phyloP scores from a whole-genome alignment of 805 yeast species.

The Ogataea siamensis region DNA sequence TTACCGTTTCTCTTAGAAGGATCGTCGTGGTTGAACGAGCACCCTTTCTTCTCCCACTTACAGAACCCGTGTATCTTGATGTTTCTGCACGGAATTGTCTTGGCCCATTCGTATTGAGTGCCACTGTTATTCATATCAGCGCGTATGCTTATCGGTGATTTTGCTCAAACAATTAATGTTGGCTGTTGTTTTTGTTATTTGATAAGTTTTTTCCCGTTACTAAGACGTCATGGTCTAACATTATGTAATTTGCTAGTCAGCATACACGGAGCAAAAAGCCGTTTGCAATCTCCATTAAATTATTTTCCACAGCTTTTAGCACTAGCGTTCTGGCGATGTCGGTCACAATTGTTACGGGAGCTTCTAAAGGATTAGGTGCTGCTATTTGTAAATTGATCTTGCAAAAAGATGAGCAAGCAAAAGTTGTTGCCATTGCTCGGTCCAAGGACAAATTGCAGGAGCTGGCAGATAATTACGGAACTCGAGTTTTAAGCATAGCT shows the following conservation, averaged over 20 bases:
- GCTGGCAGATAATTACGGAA: conserved; percentile 41
- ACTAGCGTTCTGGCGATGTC: conserved; percentile 6
- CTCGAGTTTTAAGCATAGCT: conserved; percentile 46
- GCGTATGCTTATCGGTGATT: not conserved
- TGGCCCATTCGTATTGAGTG: conserved; percentile 54
- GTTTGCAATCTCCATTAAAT: not conserved
- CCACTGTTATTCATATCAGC: conserved; percentile 17
- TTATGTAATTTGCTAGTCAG: conserved; percentile 1
- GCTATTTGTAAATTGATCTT: conserved; percentile 60
- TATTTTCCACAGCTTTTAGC: not conserved
- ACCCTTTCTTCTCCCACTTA: conserved; percentile 83
- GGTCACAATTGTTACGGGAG: conserved; percentile 55
- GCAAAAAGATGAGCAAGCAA: conserved; percentile 32
- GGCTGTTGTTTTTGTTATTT: conserved; percentile 2
- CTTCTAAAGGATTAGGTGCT: conserved; percentile 81
- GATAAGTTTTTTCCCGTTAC: conserved; percentile 7
- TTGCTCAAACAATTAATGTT: conserved; percentile 1
- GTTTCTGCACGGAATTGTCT: conserved; percentile 78
- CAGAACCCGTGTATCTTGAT: conserved; percentile 85
- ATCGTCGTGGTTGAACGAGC: conserved; percentile 71
- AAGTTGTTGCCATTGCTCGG: conserved; percentile 73
- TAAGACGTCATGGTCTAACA: too few relatives aligned
- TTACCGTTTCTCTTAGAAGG: conserved; percentile 24
- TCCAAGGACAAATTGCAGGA: conserved; percentile 43
- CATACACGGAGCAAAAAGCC: not conserved